Evolutionary conservation across 176 grass and related monocot species (phyloP).

Genomic region (Triticum timopheevii): DNA sequence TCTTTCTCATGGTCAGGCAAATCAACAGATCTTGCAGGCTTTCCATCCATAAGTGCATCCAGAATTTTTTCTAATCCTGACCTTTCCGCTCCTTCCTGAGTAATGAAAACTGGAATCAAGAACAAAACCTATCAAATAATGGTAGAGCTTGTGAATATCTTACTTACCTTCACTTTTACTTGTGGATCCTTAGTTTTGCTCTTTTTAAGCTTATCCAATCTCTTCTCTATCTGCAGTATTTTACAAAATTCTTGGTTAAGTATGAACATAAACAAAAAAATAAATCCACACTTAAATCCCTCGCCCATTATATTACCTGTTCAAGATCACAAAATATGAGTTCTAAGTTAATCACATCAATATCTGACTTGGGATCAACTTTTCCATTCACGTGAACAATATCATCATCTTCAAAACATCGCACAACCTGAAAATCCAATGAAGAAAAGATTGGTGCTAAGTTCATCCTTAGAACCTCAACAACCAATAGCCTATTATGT

Average conservation of each 20-base stretch:
- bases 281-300: not conserved
- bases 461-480: not conserved
- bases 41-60: conserved; percentile 68
- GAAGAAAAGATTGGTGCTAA: not conserved
- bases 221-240: conserved; percentile 87
- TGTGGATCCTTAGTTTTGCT: conserved; percentile 89
- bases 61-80: conserved; percentile 82
- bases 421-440: conserved; percentile 71
- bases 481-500: not conserved
- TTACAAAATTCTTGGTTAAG: conserved; percentile 19
- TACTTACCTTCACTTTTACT: conserved; percentile 78
- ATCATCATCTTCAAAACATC: conserved; percentile 98
- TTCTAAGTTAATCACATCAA: conserved; percentile 96
- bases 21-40: conserved; percentile 85
- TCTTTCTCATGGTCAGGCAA: conserved; percentile 87
- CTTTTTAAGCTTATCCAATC: conserved; percentile 95
- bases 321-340: conserved; percentile 93
- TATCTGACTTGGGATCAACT: conserved; percentile 94
- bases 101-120: conserved; percentile 13
- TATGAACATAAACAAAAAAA: conserved; percentile 4
- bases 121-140: conserved; percentile 17
- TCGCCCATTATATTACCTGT: conserved; percentile 57
- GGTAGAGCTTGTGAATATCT: not conserved
- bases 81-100: conserved; percentile 87
- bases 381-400: conserved; percentile 95